Evolutionary conservation across 129 eudicot species (phyloP), one percentile per base, ranked within the genome.

Genomic region (Arctium minus): DNA sequence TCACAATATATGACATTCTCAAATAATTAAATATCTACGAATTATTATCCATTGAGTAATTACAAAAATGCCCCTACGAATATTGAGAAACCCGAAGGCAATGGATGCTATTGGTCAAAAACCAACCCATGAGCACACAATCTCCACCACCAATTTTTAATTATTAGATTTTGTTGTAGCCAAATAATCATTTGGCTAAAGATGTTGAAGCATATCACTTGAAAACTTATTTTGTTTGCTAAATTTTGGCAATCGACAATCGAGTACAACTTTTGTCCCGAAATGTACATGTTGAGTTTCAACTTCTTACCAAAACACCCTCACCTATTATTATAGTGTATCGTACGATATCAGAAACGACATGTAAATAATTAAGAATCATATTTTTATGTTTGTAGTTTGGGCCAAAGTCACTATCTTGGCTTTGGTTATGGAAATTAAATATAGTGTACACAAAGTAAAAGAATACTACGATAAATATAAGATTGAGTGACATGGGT

Each of bases 191-290:
- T 73, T 73, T 73, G 76, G 76, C 76, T 73, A 73, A 73, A 73
- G 76, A 73, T 38, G 56, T 37, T 38, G 76, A 73, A 73, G 56
- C 76, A 73, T 73, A 73, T 73, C 77, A 73, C 77, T 73, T 73
- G 13, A 73, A 27, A 40, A 18, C 35, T 73, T 73, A 73, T 73
- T 4, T 18, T 73, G 36, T 73, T 40, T 40, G 56, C 60, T 73
- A n/a, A 18, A n/a, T 39, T 72, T 73, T 73, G 77, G 77, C 44
- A 60, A 10, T 73, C 60, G 6, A 73, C 18, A 73, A 38, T 38
- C 30, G 13, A 35, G 76, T 73, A 73, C 76, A 3, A 73, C 6
- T 73, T 35, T 17, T 73, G 76, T 73, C 7, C 33, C 3, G n/a
- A 22, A 8, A 29, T 29, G 70, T 79, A 37, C 15, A 64, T 38